These are phyloP conservation scores for Lachnum nothofagi DNA, from an alignment of 2,329 filamentous ascomycete genomes.

Conservation along the genomic window DNA sequence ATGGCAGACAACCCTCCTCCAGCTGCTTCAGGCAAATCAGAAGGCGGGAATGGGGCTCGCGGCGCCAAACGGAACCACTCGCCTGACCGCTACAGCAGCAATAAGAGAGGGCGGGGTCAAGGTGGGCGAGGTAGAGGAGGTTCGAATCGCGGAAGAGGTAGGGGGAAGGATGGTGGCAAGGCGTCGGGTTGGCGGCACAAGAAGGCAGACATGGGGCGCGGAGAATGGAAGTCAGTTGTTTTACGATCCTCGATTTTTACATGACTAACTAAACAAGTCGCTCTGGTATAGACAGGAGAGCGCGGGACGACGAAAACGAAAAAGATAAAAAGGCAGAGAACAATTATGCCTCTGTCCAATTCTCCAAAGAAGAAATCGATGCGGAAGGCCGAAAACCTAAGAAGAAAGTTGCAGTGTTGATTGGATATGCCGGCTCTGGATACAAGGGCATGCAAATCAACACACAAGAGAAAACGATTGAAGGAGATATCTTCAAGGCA, in stretches of 20 bases:
- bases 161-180: conserved; percentile 47
- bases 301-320: conserved; percentile 45
- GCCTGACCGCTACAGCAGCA: conserved; percentile 2
- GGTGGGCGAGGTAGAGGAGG: conserved; percentile 21
- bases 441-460: conserved; percentile 97
- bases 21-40: conserved; percentile 8
- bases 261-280: conserved; percentile 49
- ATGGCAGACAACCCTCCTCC: conserved; percentile 26
- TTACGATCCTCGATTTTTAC: conserved; percentile 11
- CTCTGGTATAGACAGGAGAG: conserved; percentile 46
- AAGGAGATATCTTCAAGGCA: conserved; percentile 88
- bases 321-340: conserved; percentile 51
- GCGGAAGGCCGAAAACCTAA: conserved; percentile 84
- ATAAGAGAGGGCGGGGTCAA: conserved; percentile 7
- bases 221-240: conserved; percentile 55
- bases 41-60: conserved; percentile 4
- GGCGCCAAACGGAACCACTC: conserved; percentile 2
- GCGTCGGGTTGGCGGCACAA: conserved; percentile 43
- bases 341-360: conserved; percentile 38
- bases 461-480: conserved; percentile 80
- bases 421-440: conserved; percentile 92
- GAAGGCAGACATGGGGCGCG: conserved; percentile 63
- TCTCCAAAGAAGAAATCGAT: conserved; percentile 76
- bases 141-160: conserved; percentile 15
- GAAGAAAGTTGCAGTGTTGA: conserved; percentile 90